phyloP scores from a whole-genome alignment of 805 yeast genomes.

The Tetrapisispora phaffii region DNA sequence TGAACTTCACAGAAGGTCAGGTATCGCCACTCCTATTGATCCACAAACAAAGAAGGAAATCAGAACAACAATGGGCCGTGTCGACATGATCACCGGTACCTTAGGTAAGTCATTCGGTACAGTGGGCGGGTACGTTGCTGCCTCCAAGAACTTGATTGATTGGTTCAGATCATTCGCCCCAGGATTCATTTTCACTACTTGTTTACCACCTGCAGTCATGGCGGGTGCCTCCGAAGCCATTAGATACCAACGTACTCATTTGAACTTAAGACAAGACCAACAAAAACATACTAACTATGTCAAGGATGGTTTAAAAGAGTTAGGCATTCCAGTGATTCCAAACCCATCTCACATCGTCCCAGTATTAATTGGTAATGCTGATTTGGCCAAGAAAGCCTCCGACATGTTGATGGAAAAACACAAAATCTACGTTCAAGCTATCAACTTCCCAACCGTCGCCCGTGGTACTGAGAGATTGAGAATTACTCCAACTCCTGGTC shows the following conservation, averaged over 20 bases:
- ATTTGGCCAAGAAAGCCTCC: constrained; percentile 81
- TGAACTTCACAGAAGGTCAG: constrained; percentile 63
- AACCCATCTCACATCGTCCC: constrained; percentile 98
- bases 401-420: constrained; percentile 78
- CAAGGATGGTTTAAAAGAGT: constrained; percentile 52
- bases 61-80: constrained; percentile 51
- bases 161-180: constrained; percentile 96
- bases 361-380: constrained; percentile 87
- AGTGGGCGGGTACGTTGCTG: constrained; percentile 97
- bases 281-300: constrained; percentile 81
- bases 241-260: constrained; percentile 68
- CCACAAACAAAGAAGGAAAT: constrained; percentile 1
- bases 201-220: constrained; percentile 96
- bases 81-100: constrained; percentile 96
- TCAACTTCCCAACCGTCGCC: constrained; percentile 96
- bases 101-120: constrained; percentile 94
- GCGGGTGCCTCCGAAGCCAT: constrained; percentile 89
- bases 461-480: constrained; percentile 93
- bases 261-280: constrained; percentile 71
- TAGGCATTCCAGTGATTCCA: constrained; percentile 92
- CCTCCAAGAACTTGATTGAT: constrained; percentile 70
- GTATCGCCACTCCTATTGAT: constrained; percentile 43
- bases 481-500: constrained; percentile 99
- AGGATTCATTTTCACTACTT: constrained; percentile 93
- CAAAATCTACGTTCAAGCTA: constrained; percentile 92